Base-by-base conservation (phyloP, 495 filamentous ascomycete species). In the Daldinia childiae region DNA sequence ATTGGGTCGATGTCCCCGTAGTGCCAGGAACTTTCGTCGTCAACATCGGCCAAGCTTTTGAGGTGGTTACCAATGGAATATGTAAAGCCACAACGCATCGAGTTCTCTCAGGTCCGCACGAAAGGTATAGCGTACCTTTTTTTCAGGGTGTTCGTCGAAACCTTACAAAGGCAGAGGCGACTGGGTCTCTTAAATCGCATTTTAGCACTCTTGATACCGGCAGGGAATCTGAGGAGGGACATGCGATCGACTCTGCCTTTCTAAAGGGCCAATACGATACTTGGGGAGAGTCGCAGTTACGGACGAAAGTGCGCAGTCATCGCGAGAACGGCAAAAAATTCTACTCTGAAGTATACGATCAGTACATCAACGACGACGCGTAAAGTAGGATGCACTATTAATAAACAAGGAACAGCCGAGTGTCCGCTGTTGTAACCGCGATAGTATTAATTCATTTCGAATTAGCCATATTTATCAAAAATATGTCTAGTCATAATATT, bases 21-120 rank as follows among this genome's bases (percentile, higher is more conserved):
- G 75, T 87, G 8, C 73, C 79, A 4, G 80, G 80, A 5, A 84
- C 84, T 0, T 85, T 88, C 59, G 85, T 88, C 6, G 84, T 88
- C 45, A 87, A 88, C 68, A 86, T 89, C 50, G 85, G 84, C 3
- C 84, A 87, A 60, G 86, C 85, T 0, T 87, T 89, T 58, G 86
- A 89, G 74, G 84, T 87, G 3, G 82, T 86, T 1, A 89, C 86
- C 1, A 77, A 82, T 50, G 82, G 85, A 1, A 79, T 80, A 14
- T 83, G 86, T 55, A 85, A 83, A 65, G 86, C 86, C 2, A 87
- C 86, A 0, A 80, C 83, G 0, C 87, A 87, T 21, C 79, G 82
- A 3, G 87, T 87, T 5, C 69, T 83, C 3, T 67, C 76, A 0
- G 71, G 73, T 3, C 60, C 61, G 14, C 55, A 67, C 3, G 79